These are phyloP conservation scores for Termitomyces sp. DNA, from an alignment of 768 basidiomycete species.

Conservation along the genomic window DNA sequence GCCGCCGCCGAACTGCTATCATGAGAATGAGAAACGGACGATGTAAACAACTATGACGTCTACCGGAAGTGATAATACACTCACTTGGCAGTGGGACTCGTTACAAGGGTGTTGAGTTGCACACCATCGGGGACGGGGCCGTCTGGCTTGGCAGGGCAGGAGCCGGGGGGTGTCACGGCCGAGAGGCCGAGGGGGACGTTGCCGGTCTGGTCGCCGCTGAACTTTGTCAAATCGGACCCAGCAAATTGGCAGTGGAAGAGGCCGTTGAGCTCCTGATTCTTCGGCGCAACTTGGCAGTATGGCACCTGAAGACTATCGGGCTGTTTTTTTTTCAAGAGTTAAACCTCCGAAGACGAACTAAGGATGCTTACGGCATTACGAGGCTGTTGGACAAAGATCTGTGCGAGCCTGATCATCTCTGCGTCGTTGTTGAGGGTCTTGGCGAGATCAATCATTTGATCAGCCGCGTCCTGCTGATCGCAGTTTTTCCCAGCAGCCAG, in stretches of 20 bases:
- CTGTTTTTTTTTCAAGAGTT: constrained; percentile 15
- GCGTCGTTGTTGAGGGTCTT: constrained; percentile 31
- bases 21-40: neutral
- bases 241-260: constrained; percentile 51
- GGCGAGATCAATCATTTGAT: constrained; percentile 45
- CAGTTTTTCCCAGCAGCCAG: constrained; percentile 38
- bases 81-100: constrained; percentile 23
- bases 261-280: constrained; percentile 42
- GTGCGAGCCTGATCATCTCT: constrained; percentile 39
- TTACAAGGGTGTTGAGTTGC: constrained; percentile 32
- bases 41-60: neutral
- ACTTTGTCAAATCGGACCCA: constrained; percentile 33
- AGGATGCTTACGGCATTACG: constrained; percentile 38
- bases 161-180: constrained; percentile 37
- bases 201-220: constrained; percentile 36
- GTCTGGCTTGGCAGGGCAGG: constrained; percentile 37
- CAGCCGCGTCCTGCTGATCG: constrained; percentile 44
- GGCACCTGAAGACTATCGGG: constrained; percentile 41
- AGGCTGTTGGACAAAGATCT: constrained; percentile 46
- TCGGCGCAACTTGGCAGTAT: constrained; percentile 44
- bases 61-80: neutral
- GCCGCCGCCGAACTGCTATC: neutral
- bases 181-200: constrained; percentile 40
- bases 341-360: neutral
- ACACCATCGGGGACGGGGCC: constrained; percentile 40